Base-by-base conservation (phyloP, 73 alveolate genomes). In the Durusdinium trenchii region DNA sequence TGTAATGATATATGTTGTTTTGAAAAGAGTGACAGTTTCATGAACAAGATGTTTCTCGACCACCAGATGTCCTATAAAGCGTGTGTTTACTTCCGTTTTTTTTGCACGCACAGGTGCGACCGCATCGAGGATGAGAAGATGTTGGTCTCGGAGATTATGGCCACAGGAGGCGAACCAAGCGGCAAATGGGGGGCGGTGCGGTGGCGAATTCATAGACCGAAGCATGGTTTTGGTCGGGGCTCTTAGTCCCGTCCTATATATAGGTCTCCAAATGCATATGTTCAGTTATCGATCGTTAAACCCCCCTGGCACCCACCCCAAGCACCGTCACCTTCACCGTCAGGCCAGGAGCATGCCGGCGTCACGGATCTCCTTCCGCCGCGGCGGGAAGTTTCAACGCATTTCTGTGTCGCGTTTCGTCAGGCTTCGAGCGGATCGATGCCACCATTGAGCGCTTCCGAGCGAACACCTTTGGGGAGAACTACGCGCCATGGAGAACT, bases 401-500 rank as follows among this genome's bases (percentile, higher is more conserved):
- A n/a, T n/a, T n/a, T n/a, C n/a, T n/a, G n/a, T n/a, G n/a, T n/a
- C n/a, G n/a, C n/a, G n/a, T n/a, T n/a, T 62, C 36, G 36, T 10
- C 28, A 91, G 98, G 98, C 98, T 91, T 91, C 61, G 90, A 91
- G 48, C 98, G 98, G 60, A 91, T 91, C 98, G 98, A 91, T 23
- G 78, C 82, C 52, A 91, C 98, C 89, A 91, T 91, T 57, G 98
- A 91, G 98, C 84, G 98, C 48, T 91, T 91, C 40, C 71, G 98
- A 4, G 98, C 90, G 48, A 57, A 91, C 36, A 91, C 98, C 86
- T 91, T 91, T n/a, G 98, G 98, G 28, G 90, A 91, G 76, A 91
- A 91, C 90, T 91, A 91, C 60, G 98, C 52, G 26, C 78, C 98
- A 48, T 4, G 94, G 40, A 16, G 6, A 7, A 40, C 6, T 6